Base-by-base conservation (phyloP, 495 filamentous ascomycete species). In the Hypoxylon cercidicola region DNA sequence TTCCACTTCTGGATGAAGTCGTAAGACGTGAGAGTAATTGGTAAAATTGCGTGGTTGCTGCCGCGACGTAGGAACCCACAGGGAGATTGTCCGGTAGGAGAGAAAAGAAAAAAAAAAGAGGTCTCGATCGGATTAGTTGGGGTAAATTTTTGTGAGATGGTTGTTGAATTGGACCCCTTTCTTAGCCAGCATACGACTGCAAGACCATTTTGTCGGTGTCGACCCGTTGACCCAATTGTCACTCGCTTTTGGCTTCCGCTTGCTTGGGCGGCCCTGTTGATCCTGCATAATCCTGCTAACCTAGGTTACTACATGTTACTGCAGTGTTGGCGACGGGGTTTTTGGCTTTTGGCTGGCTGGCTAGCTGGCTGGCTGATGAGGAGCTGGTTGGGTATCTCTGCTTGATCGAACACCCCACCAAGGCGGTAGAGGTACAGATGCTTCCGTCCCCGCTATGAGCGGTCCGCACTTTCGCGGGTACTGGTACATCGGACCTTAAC, bases 51-150 rank as follows among this genome's bases (percentile, higher is more conserved):
- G 18, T 61, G 32, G 52, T 68, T 62, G 48, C 65, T 52, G 19
- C 49, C 49, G 55, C 60, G 54, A 68, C 60, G 44, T 55, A 62
- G 15, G 43, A 58, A 49, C 16, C 53, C 64, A 67, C 58, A 51
- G 6, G 43, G 23, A 48, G 35, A 56, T 53, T 68, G 59, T 63
- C 65, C 60, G 65, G 50, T 41, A n/a, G n/a, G n/a, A n/a, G n/a
- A n/a, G n/a, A n/a, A n/a, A n/a, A n/a, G n/a, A n/a, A n/a, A n/a
- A n/a, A 54, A 48, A 60, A 54, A 60, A 55, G 41, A 25, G 12
- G 25, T 35, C 37, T 60, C 45, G 52, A 47, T 63, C 65, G 65
- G 65, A 68, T 64, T 63, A 68, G 65, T 68, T 68, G 65, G 65
- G 65, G 65, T 68, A 68, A 68, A 62, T 63, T 63, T 63, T 68